These are phyloP conservation scores for Cucurbita maxima DNA, from an alignment of 306 rosid species.

Conservation along the genomic window DNA sequence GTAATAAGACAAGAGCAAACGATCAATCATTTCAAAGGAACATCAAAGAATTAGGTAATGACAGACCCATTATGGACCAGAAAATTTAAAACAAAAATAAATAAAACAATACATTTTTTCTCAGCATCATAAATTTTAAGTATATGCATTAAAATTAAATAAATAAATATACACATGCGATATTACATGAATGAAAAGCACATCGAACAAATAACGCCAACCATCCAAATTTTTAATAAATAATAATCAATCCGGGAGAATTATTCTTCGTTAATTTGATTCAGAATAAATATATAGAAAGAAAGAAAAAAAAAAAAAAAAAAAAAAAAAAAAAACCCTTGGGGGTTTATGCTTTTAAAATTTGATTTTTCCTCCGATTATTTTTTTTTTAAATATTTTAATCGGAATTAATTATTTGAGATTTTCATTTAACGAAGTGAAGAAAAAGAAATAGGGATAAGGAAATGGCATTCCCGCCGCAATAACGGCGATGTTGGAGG, in stretches of 20 bases:
- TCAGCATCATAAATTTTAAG: neutral
- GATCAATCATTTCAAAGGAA: constrained; percentile 1
- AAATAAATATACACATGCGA: neutral
- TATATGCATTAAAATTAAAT: neutral
- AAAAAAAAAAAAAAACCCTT: neutral
- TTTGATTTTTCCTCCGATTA: too few relatives aligned
- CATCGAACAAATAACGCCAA: constrained; percentile 3
- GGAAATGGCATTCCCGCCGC: constrained; percentile 44
- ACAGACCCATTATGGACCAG: constrained; percentile 18
- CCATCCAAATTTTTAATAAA: constrained; percentile 11
- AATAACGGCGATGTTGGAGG: constrained; percentile 42
- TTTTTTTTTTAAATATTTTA: too few relatives aligned
- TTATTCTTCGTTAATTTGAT: neutral
- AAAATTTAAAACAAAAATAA: neutral
- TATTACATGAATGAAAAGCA: neutral
- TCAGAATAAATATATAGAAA: neutral
- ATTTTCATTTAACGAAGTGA: neutral
- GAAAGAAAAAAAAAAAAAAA: neutral
- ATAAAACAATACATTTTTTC: neutral
- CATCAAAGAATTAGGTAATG: neutral
- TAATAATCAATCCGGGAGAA: neutral
- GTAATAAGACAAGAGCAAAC: constrained; percentile 6
- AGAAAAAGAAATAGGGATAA: neutral
- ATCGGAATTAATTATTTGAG: too few relatives aligned
- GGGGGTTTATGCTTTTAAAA: neutral